Percentiles rank a stretch among this genome's conserved stretches.
These are phyloP conservation scores for Puccinia polysora DNA, from an alignment of 1,284 basidiomycete genomes.

Conservation along the genomic window DNA sequence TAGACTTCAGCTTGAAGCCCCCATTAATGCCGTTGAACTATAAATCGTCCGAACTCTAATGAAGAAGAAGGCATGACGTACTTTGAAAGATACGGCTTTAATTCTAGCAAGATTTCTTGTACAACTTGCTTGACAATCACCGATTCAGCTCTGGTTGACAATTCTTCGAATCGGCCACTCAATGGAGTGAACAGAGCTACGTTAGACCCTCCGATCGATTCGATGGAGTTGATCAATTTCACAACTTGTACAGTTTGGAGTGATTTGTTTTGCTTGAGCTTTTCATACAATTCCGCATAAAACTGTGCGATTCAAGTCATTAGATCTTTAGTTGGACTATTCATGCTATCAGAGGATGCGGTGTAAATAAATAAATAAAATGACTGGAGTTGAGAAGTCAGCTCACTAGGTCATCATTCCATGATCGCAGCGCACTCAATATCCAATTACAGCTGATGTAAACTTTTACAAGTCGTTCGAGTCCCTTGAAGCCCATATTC, in stretches of 20 bases:
- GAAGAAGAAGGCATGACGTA: background rate
- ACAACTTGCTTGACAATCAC: constrained; percentile 8
- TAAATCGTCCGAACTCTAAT: background rate
- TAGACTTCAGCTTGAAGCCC: no score
- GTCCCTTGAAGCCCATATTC: constrained; percentile 4
- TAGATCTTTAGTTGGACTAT: background rate
- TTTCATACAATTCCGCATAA: constrained; percentile 27
- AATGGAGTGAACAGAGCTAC: constrained; percentile 4
- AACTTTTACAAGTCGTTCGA: constrained; percentile 21
- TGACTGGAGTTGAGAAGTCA: background rate
- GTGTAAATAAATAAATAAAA: background rate
- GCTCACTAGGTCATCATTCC: constrained; percentile 35
- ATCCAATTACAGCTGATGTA: constrained; percentile 16
- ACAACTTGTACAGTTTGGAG: background rate
- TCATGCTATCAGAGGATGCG: no score
- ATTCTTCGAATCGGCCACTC: constrained; percentile 11
- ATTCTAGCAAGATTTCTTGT: background rate
- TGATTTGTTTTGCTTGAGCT: constrained; percentile 3
- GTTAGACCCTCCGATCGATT: background rate
- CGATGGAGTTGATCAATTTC: background rate
- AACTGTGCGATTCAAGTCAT: background rate
- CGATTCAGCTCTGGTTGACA: background rate
- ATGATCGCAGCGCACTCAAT: background rate
- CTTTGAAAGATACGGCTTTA: constrained; percentile 29
- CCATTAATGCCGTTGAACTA: no score